Base-by-base conservation (phyloP, 805 yeast genomes). In the Suhomyces tanzawaensis region DNA sequence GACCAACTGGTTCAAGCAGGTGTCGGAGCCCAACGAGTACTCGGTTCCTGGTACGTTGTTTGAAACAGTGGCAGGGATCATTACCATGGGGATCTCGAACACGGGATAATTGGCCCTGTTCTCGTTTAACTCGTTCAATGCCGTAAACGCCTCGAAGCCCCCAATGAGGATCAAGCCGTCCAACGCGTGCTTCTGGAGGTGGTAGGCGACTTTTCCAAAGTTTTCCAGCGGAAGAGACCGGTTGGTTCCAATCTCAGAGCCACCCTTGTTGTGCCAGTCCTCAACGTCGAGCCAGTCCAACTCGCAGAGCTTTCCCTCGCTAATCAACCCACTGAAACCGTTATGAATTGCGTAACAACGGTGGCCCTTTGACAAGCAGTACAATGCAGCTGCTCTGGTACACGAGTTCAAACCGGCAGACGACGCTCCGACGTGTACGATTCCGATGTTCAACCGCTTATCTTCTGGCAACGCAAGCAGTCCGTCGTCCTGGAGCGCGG, bases 11-110 rank as follows among this genome's bases (percentile, higher is more conserved):
- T 93, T 93, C 71, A 93, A 71, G 71, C 99, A 95, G 8, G 99
- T 93, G 61, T 93, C 99, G 9, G 89, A 75, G 41, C 99, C 99
- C 41, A 93, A 67, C 0, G 97, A 89, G 64, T 89, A 89, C 64
- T 93, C 97, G 2, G 98, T 84, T 43, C 99, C 99, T n/a, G 99
- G 99, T 34, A 93, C 98, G 53, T 93, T 93, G 69, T 93, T 93
- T 13, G 97, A 89, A 47, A 93, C 87, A 2, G 99, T 93, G 2
- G 98, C 91, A 8, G 99, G 99, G 48, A 93, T 74, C 51, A 87
- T 79, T 29, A 86, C 85, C 86, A 91, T 82, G 46, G 99, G 99
- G 48, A 93, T 89, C 63, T 91, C 80, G 69, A 93, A 86, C 19
- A 91, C 81, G 30, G 99, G 98, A 66, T 88, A 93, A 42, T 78